Conservation (phyloP, 495 filamentous ascomycete genomes). For the Penicillium dipodomyicola region DNA sequence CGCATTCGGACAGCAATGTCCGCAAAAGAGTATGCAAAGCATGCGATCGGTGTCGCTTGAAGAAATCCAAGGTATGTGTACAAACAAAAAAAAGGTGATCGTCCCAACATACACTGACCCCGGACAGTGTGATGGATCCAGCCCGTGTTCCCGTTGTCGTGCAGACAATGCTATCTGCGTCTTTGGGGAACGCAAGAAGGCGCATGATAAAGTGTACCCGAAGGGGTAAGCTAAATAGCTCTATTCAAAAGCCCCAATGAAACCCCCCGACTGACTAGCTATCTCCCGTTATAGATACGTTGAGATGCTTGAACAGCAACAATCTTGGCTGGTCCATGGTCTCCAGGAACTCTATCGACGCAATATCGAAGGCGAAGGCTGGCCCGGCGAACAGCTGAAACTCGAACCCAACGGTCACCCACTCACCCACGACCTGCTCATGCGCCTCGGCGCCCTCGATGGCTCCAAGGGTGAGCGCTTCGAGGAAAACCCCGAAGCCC, state of each 20-base stretch:
- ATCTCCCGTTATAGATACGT: conserved; percentile 50
- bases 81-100: neutral
- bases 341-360: conserved; percentile 61
- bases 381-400: conserved; percentile 54
- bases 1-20: conserved; percentile 43
- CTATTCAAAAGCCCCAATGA: neutral
- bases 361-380: conserved; percentile 47
- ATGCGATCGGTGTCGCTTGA: conserved; percentile 62
- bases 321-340: conserved; percentile 59
- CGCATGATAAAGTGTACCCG: conserved; percentile 61
- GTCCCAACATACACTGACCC: conserved; percentile 24
- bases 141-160: conserved; percentile 58
- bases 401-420: conserved; percentile 56
- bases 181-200: conserved; percentile 61
- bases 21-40: conserved; percentile 63
- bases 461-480: conserved; percentile 52
- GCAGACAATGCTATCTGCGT: conserved; percentile 60
- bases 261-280: conserved; percentile 3
- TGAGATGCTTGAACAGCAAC: conserved; percentile 71
- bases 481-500: conserved; percentile 54
- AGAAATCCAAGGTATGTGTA: conserved; percentile 62
- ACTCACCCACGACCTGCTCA: conserved; percentile 64
- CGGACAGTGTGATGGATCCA: conserved; percentile 55
- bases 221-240: conserved; percentile 49
- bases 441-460: conserved; percentile 55